These are phyloP conservation scores for Massariosphaeria phaeospora DNA, from an alignment of 495 filamentous ascomycete species.

Conservation along the genomic window DNA sequence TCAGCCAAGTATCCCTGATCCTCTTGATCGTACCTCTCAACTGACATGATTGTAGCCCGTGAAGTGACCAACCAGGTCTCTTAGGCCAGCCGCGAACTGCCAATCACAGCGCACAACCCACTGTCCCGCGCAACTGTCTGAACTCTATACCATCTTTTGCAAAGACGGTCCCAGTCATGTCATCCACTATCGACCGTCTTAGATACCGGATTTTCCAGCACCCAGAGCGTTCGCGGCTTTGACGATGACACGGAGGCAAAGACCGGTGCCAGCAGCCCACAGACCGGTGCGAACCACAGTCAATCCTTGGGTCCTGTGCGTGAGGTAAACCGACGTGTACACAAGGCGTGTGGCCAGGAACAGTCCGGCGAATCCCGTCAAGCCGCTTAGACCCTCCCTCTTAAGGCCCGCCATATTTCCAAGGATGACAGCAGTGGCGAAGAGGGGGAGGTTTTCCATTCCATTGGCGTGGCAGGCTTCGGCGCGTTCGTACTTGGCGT, in stretches of 20 bases:
- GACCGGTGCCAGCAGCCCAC: slow-evolving; percentile 7
- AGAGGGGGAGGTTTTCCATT: slow-evolving; percentile 45
- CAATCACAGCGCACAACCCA: too few species aligned
- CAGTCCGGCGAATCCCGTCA: slow-evolving; percentile 25
- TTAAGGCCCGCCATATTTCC: slow-evolving; percentile 41
- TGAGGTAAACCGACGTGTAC: slow-evolving; percentile 39
- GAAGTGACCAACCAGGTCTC: too few species aligned
- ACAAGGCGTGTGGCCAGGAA: slow-evolving; percentile 35
- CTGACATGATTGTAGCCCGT: too few species aligned
- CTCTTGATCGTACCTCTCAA: too few species aligned
- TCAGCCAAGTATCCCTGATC: too few species aligned
- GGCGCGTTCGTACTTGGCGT: slow-evolving; percentile 40
- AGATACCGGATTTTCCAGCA: too few species aligned
- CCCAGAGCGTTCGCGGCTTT: slow-evolving; percentile 26
- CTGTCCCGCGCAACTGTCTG: too few species aligned
- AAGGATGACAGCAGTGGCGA: slow-evolving; percentile 40
- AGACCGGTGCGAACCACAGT: slow-evolving; percentile 12
- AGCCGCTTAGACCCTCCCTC: slow-evolving; percentile 11
- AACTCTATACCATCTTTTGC: too few species aligned
- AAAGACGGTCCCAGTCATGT: too few species aligned
- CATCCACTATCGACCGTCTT: too few species aligned
- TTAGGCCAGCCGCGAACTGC: too few species aligned
- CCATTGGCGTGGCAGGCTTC: slow-evolving; percentile 44
- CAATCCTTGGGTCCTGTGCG: slow-evolving; percentile 18
- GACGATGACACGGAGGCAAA: slow-evolving; percentile 20